Conservation (phyloP, 495 filamentous ascomycete species). For the Aspergillus cavernicola region DNA sequence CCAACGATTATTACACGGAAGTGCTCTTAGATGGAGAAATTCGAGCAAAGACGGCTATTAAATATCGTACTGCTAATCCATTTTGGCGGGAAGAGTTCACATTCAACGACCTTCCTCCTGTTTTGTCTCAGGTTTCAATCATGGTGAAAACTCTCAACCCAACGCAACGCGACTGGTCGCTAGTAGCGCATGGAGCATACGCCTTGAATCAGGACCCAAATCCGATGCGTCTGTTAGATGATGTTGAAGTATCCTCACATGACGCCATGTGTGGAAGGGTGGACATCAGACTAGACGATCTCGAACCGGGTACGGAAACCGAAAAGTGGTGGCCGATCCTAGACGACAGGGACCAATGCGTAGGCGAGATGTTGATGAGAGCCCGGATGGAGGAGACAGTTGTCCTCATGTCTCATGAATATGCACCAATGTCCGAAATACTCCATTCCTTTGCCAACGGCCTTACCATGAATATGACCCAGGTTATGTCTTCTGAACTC, state of each 20-base stretch:
- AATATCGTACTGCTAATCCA: conserved; percentile 74
- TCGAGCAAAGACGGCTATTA: conserved; percentile 78
- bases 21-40: conserved; percentile 89
- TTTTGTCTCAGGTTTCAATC: conserved; percentile 75
- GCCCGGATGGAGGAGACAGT: conserved; percentile 81
- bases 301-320: conserved; percentile 71
- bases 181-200: conserved; percentile 46
- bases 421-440: conserved; percentile 76
- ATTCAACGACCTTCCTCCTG: conserved; percentile 78
- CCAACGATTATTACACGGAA: conserved; percentile 74
- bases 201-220: conserved; percentile 41
- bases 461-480: conserved; percentile 79
- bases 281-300: conserved; percentile 78
- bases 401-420: conserved; percentile 82
- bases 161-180: conserved; percentile 51
- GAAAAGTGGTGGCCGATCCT: conserved; percentile 90
- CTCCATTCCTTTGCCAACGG: conserved; percentile 81
- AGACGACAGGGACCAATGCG: conserved; percentile 64
- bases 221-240: conserved; percentile 41
- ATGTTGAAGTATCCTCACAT: conserved; percentile 50
- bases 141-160: conserved; percentile 66
- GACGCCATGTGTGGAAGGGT: conserved; percentile 69
- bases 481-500: conserved; percentile 71
- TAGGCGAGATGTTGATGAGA: conserved; percentile 87
- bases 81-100: conserved; percentile 95